Conservation (phyloP, 768 basidiomycete genomes). For the Kwoniella botswanensis region DNA sequence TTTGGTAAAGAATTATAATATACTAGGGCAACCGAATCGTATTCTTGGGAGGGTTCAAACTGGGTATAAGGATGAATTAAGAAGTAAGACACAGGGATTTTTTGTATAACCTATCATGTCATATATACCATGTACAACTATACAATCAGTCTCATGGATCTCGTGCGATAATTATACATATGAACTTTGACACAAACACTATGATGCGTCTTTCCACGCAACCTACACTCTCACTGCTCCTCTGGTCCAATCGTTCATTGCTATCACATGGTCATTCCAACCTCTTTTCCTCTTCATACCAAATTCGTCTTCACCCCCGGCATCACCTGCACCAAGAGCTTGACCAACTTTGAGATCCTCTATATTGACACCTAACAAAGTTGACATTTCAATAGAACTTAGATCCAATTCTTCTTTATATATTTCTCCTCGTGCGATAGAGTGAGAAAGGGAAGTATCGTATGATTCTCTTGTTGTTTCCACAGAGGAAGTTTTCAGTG, state of each 20-base stretch:
- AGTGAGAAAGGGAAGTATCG: slow-evolving; percentile 65
- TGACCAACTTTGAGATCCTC: slow-evolving; percentile 47
- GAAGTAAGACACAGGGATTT: not conserved
- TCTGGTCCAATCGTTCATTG: slow-evolving; percentile 40
- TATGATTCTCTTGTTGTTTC: slow-evolving; percentile 84
- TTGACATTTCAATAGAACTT: slow-evolving; percentile 30
- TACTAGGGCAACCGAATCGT: too few relatives aligned
- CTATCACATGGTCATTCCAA: slow-evolving; percentile 35
- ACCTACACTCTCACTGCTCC: slow-evolving; percentile 7
- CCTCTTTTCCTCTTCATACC: slow-evolving; percentile 33
- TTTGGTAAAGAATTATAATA: too few relatives aligned
- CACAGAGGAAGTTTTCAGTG: slow-evolving; percentile 82
- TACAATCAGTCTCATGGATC: not conserved
- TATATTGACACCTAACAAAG: slow-evolving; percentile 34
- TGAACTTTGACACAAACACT: too few relatives aligned
- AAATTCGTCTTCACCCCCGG: slow-evolving; percentile 6
- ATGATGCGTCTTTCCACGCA: too few relatives aligned
- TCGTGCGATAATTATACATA: not conserved
- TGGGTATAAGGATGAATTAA: too few relatives aligned
- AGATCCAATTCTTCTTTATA: slow-evolving; percentile 57
- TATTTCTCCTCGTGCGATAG: slow-evolving; percentile 50
- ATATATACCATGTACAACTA: not conserved
- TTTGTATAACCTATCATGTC: not conserved
- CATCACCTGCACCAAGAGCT: slow-evolving; percentile 22
- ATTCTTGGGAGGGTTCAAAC: not conserved